Conservation (phyloP, 1,139 yeast species). For the Geotrichum candidum region DNA sequence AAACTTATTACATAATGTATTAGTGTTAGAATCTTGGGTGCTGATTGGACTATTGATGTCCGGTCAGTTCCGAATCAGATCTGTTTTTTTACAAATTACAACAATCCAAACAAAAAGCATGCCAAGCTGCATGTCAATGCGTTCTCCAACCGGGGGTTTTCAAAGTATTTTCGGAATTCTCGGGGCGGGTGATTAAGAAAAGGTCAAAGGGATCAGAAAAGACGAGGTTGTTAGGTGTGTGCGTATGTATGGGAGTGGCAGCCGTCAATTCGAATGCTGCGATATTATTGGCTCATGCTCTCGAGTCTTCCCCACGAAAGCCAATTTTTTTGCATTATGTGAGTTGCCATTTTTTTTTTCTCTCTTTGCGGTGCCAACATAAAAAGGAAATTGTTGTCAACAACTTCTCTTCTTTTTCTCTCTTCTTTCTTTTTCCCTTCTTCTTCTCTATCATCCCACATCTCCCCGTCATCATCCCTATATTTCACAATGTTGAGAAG, state of each 20-base stretch:
- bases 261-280: neutral
- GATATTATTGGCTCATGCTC: neutral
- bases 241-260: too few species aligned
- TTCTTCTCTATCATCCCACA: neutral
- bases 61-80: neutral
- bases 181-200: too few species aligned
- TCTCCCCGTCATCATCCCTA: neutral
- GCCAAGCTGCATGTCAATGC: neutral
- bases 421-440: neutral
- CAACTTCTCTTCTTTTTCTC: neutral
- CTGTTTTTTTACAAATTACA: neutral
- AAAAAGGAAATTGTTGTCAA: neutral
- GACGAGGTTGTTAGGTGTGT: too few species aligned
- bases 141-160: too few species aligned
- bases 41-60: neutral
- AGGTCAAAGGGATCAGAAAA: too few species aligned
- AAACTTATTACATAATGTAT: neutral
- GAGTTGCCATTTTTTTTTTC: neutral
- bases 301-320: neutral
- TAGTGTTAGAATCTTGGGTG: neutral
- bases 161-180: too few species aligned
- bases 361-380: neutral
- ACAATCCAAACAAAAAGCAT: neutral
- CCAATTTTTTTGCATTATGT: neutral
- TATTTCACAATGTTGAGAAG: constrained; percentile 6